Percentiles rank a stretch among this genome's conserved stretches.
These are phyloP conservation scores for Yamadazyma ubonensis DNA, from an alignment of 805 yeast species.

Conservation along the genomic window DNA sequence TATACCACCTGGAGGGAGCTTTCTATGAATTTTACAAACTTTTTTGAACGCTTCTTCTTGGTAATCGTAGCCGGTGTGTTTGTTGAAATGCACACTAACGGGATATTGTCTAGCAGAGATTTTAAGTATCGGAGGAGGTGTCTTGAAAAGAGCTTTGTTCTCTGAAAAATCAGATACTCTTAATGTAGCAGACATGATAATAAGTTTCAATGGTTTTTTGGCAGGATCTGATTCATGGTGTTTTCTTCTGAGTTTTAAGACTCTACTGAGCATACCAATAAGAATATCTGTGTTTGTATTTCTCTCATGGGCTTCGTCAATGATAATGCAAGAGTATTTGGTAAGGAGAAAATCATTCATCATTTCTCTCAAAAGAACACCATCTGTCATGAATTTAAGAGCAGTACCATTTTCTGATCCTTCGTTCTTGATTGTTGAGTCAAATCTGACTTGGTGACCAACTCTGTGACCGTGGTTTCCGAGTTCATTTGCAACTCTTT, in stretches of 20 bases:
- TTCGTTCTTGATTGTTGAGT: constrained; percentile 57
- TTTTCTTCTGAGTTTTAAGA: constrained; percentile 65
- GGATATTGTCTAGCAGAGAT: constrained; percentile 95
- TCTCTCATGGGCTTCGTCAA: constrained; percentile 98
- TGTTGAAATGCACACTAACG: constrained; percentile 86
- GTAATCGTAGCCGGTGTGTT: constrained; percentile 74
- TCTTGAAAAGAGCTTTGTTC: constrained; percentile 62
- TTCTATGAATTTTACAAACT: constrained; percentile 80
- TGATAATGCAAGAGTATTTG: constrained; percentile 81
- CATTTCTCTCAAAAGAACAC: constrained; percentile 90
- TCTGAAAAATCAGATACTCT: constrained; percentile 92
- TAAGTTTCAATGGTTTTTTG: constrained; percentile 67
- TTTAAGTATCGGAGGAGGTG: constrained; percentile 82
- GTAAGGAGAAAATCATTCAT: constrained; percentile 78
- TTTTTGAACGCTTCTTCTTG: constrained; percentile 84
- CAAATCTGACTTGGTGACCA: constrained; percentile 82
- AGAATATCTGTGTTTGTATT: constrained; percentile 93
- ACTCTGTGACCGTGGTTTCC: constrained; percentile 71
- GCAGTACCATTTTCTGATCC: constrained; percentile 53
- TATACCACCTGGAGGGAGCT: constrained; percentile 91
- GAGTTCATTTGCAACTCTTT: constrained; percentile 71
- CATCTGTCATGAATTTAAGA: constrained; percentile 90
- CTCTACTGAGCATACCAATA: constrained; percentile 91
- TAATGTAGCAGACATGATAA: constrained; percentile 96
- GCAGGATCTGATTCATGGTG: constrained; percentile 48